Conservation (phyloP, 352 stramenopile genomes). For the Phytopythium vexans region DNA sequence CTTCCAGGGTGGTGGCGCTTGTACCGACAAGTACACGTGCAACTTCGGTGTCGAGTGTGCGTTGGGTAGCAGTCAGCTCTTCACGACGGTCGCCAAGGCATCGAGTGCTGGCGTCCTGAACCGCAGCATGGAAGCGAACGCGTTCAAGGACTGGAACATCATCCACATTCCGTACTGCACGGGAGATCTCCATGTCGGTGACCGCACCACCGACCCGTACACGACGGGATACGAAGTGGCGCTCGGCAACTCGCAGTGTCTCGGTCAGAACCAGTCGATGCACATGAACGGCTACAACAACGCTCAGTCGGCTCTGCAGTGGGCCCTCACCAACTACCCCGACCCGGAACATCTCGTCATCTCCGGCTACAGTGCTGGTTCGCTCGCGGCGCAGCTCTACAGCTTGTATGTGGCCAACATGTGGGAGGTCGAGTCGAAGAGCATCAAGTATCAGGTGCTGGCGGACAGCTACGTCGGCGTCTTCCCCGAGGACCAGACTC, state of each 20-base stretch:
- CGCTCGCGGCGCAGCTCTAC: conserved; percentile 45
- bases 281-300: conserved; percentile 71
- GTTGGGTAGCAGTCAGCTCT: conserved; percentile 26
- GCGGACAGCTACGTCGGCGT: conserved; percentile 33
- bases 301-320: conserved; percentile 51
- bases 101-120: conserved; percentile 47
- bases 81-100: conserved; percentile 33
- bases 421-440: conserved; percentile 47
- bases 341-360: conserved; percentile 48
- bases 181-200: conserved; percentile 61
- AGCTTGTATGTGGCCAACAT: conserved; percentile 37
- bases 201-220: conserved; percentile 13
- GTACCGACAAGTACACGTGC: conserved; percentile 51
- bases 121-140: conserved; percentile 36
- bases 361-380: conserved; percentile 44
- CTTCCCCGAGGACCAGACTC: conserved; percentile 14
- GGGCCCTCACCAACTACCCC: conserved; percentile 57
- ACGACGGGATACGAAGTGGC: conserved; percentile 28
- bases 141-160: conserved; percentile 74
- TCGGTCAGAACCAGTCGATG: conserved; percentile 31
- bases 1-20: conserved; percentile 59
- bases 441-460: conserved; percentile 27
- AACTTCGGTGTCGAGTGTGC: conserved; percentile 52
- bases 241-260: conserved; percentile 31
- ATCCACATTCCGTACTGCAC: conserved; percentile 74